These are phyloP conservation scores for Lactifluus pinguis DNA, from an alignment of 768 basidiomycete species.

Conservation along the genomic window DNA sequence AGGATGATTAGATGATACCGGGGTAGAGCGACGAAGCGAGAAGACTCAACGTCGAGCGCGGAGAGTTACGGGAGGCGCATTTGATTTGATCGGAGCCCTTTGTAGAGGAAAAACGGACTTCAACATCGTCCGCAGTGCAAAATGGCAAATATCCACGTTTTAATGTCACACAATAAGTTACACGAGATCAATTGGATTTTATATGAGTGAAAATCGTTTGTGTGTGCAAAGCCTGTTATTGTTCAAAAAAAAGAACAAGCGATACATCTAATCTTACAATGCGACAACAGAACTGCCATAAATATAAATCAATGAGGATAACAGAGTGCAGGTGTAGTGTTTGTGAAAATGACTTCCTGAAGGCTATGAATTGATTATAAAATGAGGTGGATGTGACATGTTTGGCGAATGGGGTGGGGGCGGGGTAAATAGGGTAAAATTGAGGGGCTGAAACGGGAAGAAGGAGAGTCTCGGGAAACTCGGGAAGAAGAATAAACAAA, in stretches of 20 bases:
- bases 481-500: no score
- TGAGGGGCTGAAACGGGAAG: neutral
- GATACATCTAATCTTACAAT: neutral
- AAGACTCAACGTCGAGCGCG: constrained; percentile 19
- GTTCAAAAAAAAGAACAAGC: neutral
- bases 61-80: neutral
- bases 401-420: neutral
- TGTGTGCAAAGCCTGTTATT: neutral
- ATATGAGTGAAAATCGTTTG: neutral
- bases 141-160: neutral
- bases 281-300: neutral
- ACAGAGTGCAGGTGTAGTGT: neutral
- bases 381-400: neutral
- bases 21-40: neutral
- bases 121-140: constrained; percentile 18
- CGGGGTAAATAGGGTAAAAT: neutral
- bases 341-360: neutral
- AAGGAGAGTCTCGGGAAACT: no score
- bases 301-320: neutral
- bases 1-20: constrained; percentile 31
- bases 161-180: neutral
- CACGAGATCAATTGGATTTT: neutral
- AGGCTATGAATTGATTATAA: neutral
- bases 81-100: neutral
- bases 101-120: constrained; percentile 16